Evolutionary conservation across 225 moss, liverwort and hornwort species (phyloP), one percentile per base, ranked within the genome.

Genomic region (Polytrichum commune): DNA sequence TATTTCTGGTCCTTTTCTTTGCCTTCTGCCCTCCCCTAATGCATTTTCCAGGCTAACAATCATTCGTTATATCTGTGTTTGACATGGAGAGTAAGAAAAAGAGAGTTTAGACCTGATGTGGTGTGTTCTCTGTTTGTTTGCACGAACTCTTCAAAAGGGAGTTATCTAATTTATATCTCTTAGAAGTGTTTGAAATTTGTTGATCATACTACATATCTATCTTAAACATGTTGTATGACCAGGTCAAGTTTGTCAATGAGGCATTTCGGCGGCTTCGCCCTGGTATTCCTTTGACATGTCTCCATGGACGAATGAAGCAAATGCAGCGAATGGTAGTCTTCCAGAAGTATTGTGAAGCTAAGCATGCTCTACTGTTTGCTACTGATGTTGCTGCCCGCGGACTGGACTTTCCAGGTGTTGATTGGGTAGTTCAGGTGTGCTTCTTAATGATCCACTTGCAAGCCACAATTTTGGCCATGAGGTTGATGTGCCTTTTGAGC

Each of bases 351-450:
- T 94, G 91, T 65, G 92, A 94, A 81, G 84, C 91, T 9, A 89
- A 90, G 72, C 90, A 98, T 79, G 81, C 91, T 8, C 63, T 98
- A 68, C 78, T 98, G 62, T 94, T 98, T 76, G 94, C 89, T 61
- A 98, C 97, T 28, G 97, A 98, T 86, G 97, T 98, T 55, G 97
- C 97, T 75, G 94, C 97, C n/a, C 88, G 97, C 70, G 97, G 97
- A 25, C 79, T 98, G 79, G 97, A 98, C 63, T 98, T 98, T 74
- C 97, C 97, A 60, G 73, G 92, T 56, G 90, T 98, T 58, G 97
- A 98, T 71, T 98, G 97, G 97, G 97, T 98, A 28, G 81, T 98
- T 74, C 97, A 98, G 97, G 97, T 98, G 1, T 13, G 60, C 20
- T 54, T 54, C 19, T 53, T n/a, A n/a, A 20, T 26, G 35, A 24